A percentile compares a stretch with the other conserved stretches of the same genome.
Conservation (phyloP, 345 rosid species). For the Brassica rapa region DNA sequence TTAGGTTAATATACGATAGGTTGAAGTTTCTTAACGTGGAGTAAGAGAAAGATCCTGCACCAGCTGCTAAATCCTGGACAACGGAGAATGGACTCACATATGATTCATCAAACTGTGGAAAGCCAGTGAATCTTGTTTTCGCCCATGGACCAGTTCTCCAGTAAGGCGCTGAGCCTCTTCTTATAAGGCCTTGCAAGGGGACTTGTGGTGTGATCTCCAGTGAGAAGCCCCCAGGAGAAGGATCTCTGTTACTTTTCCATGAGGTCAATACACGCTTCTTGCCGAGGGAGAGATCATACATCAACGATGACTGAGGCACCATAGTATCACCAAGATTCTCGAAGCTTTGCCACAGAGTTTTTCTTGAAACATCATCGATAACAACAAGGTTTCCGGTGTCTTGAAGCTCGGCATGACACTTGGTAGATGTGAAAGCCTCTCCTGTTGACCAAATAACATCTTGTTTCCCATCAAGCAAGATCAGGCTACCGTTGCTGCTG, state of each 20-base stretch:
- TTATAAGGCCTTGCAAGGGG: slow-evolving; percentile 29
- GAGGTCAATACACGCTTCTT: slow-evolving; percentile 31
- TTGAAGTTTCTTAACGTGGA: slow-evolving; percentile 25
- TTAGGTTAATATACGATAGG: slow-evolving; percentile 16
- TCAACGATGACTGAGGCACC: slow-evolving; percentile 32
- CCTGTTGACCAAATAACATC: slow-evolving; percentile 33
- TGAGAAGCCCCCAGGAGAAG: slow-evolving; percentile 30
- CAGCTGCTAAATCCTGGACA: slow-evolving; percentile 29
- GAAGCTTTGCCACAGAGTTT: slow-evolving; percentile 34
- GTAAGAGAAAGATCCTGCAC: slow-evolving; percentile 28
- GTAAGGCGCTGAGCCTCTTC: slow-evolving; percentile 21
- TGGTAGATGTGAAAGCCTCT: slow-evolving; percentile 7
- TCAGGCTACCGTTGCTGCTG: slow-evolving; percentile 24
- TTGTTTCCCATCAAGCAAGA: slow-evolving; percentile 19
- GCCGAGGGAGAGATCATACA: slow-evolving; percentile 20
- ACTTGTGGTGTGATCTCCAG: slow-evolving; percentile 32
- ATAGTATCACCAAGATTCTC: slow-evolving; percentile 36
- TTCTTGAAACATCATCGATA: slow-evolving; percentile 27
- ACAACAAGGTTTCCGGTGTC: slow-evolving; percentile 36
- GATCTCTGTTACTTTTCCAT: slow-evolving; percentile 34
- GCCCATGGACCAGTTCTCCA: slow-evolving; percentile 45
- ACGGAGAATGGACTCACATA: slow-evolving; percentile 36
- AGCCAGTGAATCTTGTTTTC: slow-evolving; percentile 33
- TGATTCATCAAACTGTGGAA: slow-evolving; percentile 14
- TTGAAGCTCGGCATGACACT: slow-evolving; percentile 27